Evolutionary conservation across 176 grass and related monocot species (phyloP), one percentile per base, ranked within the genome.

Genomic region (Eragrostis curvula): DNA sequence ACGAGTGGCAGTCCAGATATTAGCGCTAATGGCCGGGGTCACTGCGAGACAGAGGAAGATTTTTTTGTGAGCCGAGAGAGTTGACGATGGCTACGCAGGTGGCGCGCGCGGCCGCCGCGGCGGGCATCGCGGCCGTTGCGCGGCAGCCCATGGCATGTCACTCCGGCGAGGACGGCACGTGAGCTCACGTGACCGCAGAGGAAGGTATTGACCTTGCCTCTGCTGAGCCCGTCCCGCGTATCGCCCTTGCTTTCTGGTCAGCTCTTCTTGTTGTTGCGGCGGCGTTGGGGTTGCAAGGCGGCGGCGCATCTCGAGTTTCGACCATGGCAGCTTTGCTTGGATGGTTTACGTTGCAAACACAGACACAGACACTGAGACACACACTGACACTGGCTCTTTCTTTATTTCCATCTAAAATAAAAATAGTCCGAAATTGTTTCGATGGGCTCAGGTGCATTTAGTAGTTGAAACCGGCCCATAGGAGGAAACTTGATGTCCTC

Each of bases 71-170:
- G 57, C 24, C 5, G 58, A 36, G 32, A 61, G 58, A 61, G 58
- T 61, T 61, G 58, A 61, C 24, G 83, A 78, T 36, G 43, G 83
- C 57, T 32, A 10, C 0, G 66, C 71, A 49, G 83, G 83, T 77
- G 88, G 49, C 20, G 79, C 72, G 10, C 46, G 70, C 83, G 79
- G 67, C 79, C 79, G 68, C 74, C 68, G 79, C 84, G 79, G 50
- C 74, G 74, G 61, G 88, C 84, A 90, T 90, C 79, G 49, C 83
- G 79, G 83, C 59, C 47, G 48, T 2, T n/a, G 55, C 20, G 61
- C 68, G 17, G 4, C 60, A 27, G 69, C 27, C 62, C 71, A 78
- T 51, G 73, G 60, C 75, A 41, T 62, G 69, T 29, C 68, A 30
- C 66, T 68, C 20, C 84, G 39, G 68, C 47, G 77, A 81, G 77